These are phyloP conservation scores for Hawksworthiomyces lignivorus DNA, from an alignment of 2,329 filamentous ascomycete genomes.

Conservation along the genomic window DNA sequence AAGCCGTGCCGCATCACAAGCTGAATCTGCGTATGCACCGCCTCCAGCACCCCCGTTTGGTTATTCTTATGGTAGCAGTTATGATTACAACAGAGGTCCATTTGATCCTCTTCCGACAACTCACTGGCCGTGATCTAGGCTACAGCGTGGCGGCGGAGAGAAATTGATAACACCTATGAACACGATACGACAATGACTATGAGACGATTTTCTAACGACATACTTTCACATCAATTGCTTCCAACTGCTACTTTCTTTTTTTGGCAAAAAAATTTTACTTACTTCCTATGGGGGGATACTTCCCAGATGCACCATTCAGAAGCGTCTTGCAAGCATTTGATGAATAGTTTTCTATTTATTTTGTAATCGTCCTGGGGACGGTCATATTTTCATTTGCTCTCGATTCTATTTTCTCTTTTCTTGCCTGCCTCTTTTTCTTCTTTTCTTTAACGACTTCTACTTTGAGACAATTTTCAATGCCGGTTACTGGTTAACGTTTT, in stretches of 20 bases:
- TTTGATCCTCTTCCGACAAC: slow-evolving; percentile 5
- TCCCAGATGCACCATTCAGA: too few relatives aligned
- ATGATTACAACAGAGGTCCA: slow-evolving; percentile 7
- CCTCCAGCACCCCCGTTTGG: slow-evolving; percentile 11
- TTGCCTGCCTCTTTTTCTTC: not conserved
- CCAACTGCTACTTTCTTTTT: too few relatives aligned
- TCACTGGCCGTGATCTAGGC: not conserved
- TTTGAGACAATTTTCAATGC: not conserved
- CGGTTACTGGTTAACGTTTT: too few relatives aligned
- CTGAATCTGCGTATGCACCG: slow-evolving; percentile 34
- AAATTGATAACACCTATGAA: not conserved
- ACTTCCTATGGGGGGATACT: too few relatives aligned
- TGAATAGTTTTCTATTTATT: too few relatives aligned
- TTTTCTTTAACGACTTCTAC: not conserved
- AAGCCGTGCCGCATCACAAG: slow-evolving; percentile 40
- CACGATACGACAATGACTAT: not conserved
- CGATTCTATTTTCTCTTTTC: not conserved
- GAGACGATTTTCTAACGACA: not conserved
- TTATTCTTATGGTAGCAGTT: slow-evolving; percentile 15
- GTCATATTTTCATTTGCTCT: too few relatives aligned
- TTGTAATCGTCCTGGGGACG: too few relatives aligned
- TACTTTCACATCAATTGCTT: too few relatives aligned
- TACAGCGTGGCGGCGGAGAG: not conserved
- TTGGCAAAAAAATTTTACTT: too few relatives aligned
- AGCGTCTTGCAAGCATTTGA: too few relatives aligned